These are phyloP conservation scores for Zancudomyces culisetae DNA, from an alignment of 371 early-diverging fungal species.

Conservation along the genomic window DNA sequence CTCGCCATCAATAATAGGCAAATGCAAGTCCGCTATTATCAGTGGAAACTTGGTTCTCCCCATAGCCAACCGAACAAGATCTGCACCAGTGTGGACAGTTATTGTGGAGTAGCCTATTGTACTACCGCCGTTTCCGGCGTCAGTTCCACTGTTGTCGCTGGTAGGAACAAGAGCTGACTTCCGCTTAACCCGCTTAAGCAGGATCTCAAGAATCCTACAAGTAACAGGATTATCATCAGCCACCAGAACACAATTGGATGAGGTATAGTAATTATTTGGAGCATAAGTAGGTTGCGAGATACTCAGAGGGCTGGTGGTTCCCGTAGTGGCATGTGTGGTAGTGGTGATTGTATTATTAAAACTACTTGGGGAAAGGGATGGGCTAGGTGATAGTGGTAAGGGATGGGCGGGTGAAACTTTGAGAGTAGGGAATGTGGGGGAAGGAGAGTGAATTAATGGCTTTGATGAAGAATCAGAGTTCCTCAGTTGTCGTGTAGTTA, in stretches of 20 bases:
- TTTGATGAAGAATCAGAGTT: neutral
- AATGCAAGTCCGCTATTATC: conserved; percentile 82
- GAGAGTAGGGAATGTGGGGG: no score
- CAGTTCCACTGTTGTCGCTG: no score
- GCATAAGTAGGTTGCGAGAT: neutral
- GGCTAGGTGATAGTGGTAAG: neutral
- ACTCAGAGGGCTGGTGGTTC: neutral
- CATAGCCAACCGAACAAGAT: conserved; percentile 73
- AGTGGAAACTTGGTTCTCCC: conserved; percentile 71
- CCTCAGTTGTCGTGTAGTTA: conserved; percentile 2
- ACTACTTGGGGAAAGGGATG: neutral
- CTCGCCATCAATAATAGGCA: conserved; percentile 89
- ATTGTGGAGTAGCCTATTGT: no score
- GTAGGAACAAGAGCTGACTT: no score
- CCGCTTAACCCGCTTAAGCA: conserved; percentile 47
- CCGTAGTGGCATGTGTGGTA: neutral
- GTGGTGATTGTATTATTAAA: neutral
- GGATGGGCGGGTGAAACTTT: neutral
- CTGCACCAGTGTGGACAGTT: conserved; percentile 71
- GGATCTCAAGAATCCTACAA: conserved; percentile 68
- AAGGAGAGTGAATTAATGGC: no score
- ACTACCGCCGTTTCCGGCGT: no score
- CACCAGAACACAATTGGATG: conserved; percentile 25
- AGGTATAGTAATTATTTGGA: neutral
- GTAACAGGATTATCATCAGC: conserved; percentile 83